Evolutionary conservation across 73 alveolate genomes (phyloP), one percentile per base, ranked within the genome.

Genomic region (Paramecium tetraurelia): DNA sequence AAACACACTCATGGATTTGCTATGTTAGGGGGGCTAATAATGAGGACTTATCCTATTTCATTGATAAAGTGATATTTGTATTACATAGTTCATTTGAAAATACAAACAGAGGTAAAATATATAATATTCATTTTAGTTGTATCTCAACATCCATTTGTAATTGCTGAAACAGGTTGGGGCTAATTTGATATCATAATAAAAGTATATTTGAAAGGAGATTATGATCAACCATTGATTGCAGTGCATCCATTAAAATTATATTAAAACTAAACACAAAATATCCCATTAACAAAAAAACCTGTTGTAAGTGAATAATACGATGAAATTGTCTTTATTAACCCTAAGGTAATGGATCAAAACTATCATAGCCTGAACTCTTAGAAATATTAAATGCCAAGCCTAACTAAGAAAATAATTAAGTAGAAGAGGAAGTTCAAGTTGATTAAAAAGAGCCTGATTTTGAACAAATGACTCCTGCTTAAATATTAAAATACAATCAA

Each of bases 151-250:
- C 99, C 99, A 11, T 98, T 96, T 95, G 99, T 95, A 87, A 92
- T 97, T 22, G 86, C 93, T 36, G 98, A 97, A 93, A 94, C 95
- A 72, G 99, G 99, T 18, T 98, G 99, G 99, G 99, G 99, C 8
- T 99, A 98, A 93, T 98, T 98, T 69, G 99, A 97, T 20, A 98
- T 98, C 11, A 93, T 93, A 58, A 96, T 98, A 16, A 95, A 95
- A 88, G 95, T 98, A 10, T 94, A 85, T 95, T 95, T 98, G 59
- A 92, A 85, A 4, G 99, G 97, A 85, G 98, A 95, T 58, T 86
- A 94, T 44, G 98, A 95, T 85, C 92, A 97, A 76, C 99, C 99
- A 40, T 87, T 98, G 27, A 98, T 93, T 50, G 93, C 96, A 22
- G 83, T 59, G 44, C 99, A 98, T 85, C 43, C 92, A 24, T 93